These are phyloP conservation scores for Backusella sp. DNA, from an alignment of 192 early-diverging fungal genomes.

Conservation along the genomic window DNA sequence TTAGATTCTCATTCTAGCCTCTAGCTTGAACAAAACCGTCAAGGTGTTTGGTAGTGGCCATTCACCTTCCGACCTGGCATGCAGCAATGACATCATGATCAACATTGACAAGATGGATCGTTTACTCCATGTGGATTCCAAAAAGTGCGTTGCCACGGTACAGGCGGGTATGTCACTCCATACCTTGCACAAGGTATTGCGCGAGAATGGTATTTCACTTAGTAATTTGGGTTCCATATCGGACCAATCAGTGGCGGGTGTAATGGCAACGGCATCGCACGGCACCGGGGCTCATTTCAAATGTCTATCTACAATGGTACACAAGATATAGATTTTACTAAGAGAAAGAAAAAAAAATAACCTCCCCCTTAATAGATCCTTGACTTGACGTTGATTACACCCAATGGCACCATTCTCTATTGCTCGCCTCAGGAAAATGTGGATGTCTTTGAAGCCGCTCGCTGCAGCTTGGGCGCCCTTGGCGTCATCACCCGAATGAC, in stretches of 20 bases:
- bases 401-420: constrained; percentile 43
- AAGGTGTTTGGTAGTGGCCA: constrained; percentile 71
- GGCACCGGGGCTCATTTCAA: constrained; percentile 66
- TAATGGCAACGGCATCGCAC: constrained; percentile 72
- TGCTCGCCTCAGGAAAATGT: constrained; percentile 47
- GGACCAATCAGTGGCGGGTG: constrained; percentile 71
- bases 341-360: neutral
- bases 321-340: neutral
- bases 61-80: constrained; percentile 75
- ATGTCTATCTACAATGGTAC: constrained; percentile 58
- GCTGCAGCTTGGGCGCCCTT: constrained; percentile 65
- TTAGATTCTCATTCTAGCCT: constrained; percentile 46
- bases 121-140: constrained; percentile 48
- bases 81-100: constrained; percentile 63
- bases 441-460: constrained; percentile 65
- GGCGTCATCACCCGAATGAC: constrained; percentile 69
- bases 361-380: constrained; percentile 33
- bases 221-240: constrained; percentile 73
- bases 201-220: constrained; percentile 58
- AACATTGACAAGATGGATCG: constrained; percentile 65
- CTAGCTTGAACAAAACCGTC: constrained; percentile 43
- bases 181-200: constrained; percentile 55
- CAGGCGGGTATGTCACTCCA: constrained; percentile 66
- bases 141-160: constrained; percentile 52
- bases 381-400: constrained; percentile 63